Percentiles rank a stretch among this genome's conserved stretches.
These are phyloP conservation scores for Diaporthe sp. DNA, from an alignment of 2,329 filamentous ascomycete species.

Conservation along the genomic window DNA sequence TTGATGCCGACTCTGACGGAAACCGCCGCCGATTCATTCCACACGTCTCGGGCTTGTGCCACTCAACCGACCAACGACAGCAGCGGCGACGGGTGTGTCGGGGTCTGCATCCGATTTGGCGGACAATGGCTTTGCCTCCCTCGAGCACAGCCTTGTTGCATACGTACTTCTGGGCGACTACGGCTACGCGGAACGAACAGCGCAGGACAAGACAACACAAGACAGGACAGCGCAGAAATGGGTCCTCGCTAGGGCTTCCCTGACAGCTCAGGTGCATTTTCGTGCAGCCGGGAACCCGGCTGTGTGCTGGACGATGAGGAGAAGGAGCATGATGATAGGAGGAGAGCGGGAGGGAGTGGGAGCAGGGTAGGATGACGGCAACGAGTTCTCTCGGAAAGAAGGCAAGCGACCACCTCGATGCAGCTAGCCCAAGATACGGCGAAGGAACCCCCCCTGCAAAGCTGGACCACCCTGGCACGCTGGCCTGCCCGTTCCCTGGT, in stretches of 20 bases:
- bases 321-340: background rate
- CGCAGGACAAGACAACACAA: background rate
- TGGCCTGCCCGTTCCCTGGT: background rate
- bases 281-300: background rate
- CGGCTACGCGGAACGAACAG: background rate
- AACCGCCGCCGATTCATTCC: background rate
- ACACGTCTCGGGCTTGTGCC: background rate
- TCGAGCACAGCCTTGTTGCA: conserved; percentile 7
- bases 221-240: conserved; percentile 2
- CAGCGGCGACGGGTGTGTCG: background rate
- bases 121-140: background rate
- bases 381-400: conserved; percentile 4
- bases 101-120: background rate
- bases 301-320: background rate
- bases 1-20: background rate
- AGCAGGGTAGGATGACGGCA: background rate
- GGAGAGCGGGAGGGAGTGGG: background rate
- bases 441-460: background rate
- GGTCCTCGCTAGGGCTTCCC: background rate
- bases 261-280: background rate
- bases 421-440: background rate
- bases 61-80: background rate
- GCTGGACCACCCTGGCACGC: background rate
- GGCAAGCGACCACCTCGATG: conserved; percentile 9
- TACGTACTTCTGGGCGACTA: background rate